Conservation (phyloP, 139 green algal species). For the Tetraselmis chui region DNA sequence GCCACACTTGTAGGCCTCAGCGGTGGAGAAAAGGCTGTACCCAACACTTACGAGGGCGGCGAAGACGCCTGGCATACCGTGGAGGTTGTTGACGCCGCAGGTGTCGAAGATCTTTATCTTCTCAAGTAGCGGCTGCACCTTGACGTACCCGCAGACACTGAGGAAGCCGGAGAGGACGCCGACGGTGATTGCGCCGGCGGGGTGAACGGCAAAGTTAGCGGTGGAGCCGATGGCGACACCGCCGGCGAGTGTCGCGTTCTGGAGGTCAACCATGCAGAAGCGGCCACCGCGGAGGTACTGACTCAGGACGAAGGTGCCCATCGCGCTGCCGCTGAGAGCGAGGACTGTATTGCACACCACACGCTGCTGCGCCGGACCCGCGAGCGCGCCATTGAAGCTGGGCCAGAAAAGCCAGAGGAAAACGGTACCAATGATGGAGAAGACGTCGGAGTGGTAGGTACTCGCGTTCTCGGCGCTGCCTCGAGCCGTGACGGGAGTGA, state of each 20-base stretch:
- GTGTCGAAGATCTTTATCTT: slow-evolving; percentile 51
- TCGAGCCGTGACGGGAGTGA: slow-evolving; percentile 8
- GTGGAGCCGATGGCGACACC: slow-evolving; percentile 57
- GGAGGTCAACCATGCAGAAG: slow-evolving; percentile 29
- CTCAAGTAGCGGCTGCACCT: slow-evolving; percentile 37
- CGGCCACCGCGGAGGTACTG: neutral
- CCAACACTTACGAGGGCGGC: neutral
- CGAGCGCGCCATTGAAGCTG: slow-evolving; percentile 56
- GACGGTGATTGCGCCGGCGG: slow-evolving; percentile 31
- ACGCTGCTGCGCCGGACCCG: slow-evolving; percentile 16
- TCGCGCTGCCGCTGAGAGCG: neutral
- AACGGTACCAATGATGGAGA: slow-evolving; percentile 39
- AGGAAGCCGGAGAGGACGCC: slow-evolving; percentile 40
- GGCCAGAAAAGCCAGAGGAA: slow-evolving; percentile 51
- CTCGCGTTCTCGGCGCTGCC: slow-evolving; percentile 26
- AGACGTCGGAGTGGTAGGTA: slow-evolving; percentile 27
- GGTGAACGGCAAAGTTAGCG: slow-evolving; percentile 34
- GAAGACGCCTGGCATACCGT: slow-evolving; percentile 33
- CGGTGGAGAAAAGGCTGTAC: neutral
- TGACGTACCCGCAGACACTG: slow-evolving; percentile 34
- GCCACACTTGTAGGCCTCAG: neutral
- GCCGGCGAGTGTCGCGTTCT: slow-evolving; percentile 52
- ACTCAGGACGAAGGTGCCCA: neutral
- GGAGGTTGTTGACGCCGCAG: slow-evolving; percentile 64
- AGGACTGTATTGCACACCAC: neutral